These are phyloP conservation scores for Pterulicium gracile DNA, from an alignment of 1,284 basidiomycete genomes.

Conservation along the genomic window DNA sequence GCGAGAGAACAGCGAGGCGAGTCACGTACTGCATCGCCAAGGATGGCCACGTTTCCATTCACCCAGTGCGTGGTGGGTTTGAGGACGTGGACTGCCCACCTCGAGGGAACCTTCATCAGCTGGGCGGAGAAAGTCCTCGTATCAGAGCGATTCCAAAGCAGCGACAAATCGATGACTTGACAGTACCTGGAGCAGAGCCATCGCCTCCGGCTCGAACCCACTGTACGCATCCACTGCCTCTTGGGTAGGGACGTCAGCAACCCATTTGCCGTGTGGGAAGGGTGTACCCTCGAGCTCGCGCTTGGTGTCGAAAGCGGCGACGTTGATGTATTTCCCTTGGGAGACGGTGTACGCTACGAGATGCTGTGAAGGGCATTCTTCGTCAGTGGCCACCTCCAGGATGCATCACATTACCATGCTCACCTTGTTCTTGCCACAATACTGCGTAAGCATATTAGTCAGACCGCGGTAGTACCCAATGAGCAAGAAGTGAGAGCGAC, in stretches of 20 bases:
- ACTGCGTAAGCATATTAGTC: slow-evolving; percentile 17
- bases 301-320: slow-evolving; percentile 17
- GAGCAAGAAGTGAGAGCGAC: too few species aligned
- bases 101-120: slow-evolving; percentile 21
- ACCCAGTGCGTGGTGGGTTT: slow-evolving; percentile 21
- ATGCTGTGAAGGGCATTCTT: slow-evolving; percentile 10
- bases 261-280: slow-evolving; percentile 16
- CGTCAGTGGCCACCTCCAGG: not conserved
- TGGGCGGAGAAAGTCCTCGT: slow-evolving; percentile 1
- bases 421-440: slow-evolving; percentile 22
- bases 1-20: slow-evolving; percentile 8
- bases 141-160: too few species aligned
- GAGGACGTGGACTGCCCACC: slow-evolving; percentile 33
- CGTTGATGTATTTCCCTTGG: slow-evolving; percentile 17
- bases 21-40: slow-evolving; percentile 31
- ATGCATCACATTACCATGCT: not conserved
- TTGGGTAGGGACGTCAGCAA: slow-evolving; percentile 15
- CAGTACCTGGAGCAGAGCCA: slow-evolving; percentile 16
- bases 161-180: not conserved
- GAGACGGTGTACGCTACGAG: slow-evolving; percentile 17
- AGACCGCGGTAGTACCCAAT: too few species aligned
- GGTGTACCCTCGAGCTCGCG: slow-evolving; percentile 18
- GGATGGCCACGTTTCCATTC: slow-evolving; percentile 22
- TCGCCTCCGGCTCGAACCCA: slow-evolving; percentile 23
- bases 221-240: slow-evolving; percentile 17